Conservation (phyloP, 169 alveolate species). For the Hepatocystis sp. region DNA sequence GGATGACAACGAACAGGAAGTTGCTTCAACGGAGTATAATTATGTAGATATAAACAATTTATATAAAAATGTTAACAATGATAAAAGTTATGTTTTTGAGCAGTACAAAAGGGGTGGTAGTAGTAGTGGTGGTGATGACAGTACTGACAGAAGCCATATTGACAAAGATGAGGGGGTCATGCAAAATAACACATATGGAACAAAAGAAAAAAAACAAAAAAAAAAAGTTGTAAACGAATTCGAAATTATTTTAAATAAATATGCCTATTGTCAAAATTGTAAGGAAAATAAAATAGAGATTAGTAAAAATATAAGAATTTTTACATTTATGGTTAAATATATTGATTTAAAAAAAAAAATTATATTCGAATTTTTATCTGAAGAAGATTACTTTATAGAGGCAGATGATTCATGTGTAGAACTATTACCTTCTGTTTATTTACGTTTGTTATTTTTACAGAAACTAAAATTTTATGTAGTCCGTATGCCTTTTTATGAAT, state of each 20-base stretch:
- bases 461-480: conserved; percentile 51
- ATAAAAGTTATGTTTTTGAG: background rate
- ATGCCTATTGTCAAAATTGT: conserved; percentile 49
- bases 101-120: too few relatives aligned
- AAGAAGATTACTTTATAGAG: conserved; percentile 40
- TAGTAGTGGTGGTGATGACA: background rate
- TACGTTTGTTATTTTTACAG: conserved; percentile 26
- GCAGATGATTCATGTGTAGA: conserved; percentile 49
- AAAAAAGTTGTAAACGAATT: conserved; percentile 25
- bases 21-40: conserved; percentile 49
- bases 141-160: background rate
- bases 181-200: conserved; percentile 12
- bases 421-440: conserved; percentile 24
- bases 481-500: conserved; percentile 65
- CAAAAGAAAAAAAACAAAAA: too few relatives aligned
- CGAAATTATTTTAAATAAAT: conserved; percentile 70
- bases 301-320: conserved; percentile 23
- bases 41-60: conserved; percentile 20
- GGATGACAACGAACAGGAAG: conserved; percentile 51
- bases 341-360: conserved; percentile 50
- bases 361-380: conserved; percentile 61
- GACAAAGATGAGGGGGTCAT: background rate
- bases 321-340: conserved; percentile 23
- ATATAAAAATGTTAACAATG: background rate
- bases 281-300: conserved; percentile 34